Evolutionary conservation across 176 grass and related monocot genomes (phyloP).

Genomic region (Musa acuminata): DNA sequence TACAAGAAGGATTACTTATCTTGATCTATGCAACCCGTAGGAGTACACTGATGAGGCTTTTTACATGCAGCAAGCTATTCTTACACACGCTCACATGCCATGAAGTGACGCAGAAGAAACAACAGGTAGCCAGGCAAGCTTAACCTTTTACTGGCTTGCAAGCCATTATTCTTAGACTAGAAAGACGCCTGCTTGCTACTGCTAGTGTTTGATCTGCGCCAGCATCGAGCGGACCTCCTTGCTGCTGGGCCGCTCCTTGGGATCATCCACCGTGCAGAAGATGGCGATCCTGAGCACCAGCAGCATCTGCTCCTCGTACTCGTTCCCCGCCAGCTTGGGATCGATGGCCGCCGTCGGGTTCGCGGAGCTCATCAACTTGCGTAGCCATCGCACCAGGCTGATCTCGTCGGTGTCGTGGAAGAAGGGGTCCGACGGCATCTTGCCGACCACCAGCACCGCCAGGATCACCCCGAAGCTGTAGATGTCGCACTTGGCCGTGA

Average conservation of each 20-base stretch:
- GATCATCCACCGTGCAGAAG: constrained; percentile 10
- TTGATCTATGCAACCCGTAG: too few species aligned
- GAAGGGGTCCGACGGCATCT: constrained; percentile 15
- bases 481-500: constrained; percentile 14
- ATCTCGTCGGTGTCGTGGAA: constrained; percentile 21
- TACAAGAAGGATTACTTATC: too few species aligned
- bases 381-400: constrained; percentile 12
- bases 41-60: too few species aligned
- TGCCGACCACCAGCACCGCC: constrained; percentile 9
- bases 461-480: constrained; percentile 24
- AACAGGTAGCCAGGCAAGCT: too few species aligned
- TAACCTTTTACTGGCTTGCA: background rate
- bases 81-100: too few species aligned
- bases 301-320: constrained; percentile 4
- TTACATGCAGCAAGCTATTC: too few species aligned
- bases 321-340: background rate
- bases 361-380: background rate
- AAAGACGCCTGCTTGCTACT: background rate
- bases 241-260: constrained; percentile 14
- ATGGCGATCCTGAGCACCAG: constrained; percentile 16
- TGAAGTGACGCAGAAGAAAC: too few species aligned
- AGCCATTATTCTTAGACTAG: background rate
- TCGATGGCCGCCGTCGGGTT: constrained; percentile 5
- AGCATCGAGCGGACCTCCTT: constrained; percentile 11
- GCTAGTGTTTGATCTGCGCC: constrained; percentile 7